Conservation (phyloP, 2,329 filamentous ascomycete species). For the Knoxdaviesia capensis region DNA sequence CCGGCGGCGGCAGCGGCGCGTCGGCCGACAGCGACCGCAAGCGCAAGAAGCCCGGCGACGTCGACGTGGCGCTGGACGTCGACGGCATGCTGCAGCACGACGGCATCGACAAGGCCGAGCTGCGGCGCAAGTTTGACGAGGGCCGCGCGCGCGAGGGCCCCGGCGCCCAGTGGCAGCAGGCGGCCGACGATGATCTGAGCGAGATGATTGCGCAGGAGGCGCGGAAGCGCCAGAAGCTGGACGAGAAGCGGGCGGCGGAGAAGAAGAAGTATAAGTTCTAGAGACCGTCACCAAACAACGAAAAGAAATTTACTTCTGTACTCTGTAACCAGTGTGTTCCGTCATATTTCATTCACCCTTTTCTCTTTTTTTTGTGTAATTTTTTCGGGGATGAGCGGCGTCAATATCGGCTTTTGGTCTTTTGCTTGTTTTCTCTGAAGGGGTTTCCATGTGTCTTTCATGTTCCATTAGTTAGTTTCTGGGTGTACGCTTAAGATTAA, state of each 20-base stretch:
- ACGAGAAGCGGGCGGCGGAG: slow-evolving; percentile 57
- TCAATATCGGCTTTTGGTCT: not conserved
- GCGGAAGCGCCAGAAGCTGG: slow-evolving; percentile 73
- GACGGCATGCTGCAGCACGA: slow-evolving; percentile 58
- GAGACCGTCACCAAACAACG: too few relatives aligned
- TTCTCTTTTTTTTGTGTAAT: not conserved
- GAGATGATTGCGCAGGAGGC: slow-evolving; percentile 94
- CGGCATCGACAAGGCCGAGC: slow-evolving; percentile 65
- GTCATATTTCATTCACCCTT: not conserved
- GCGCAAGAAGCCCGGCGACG: slow-evolving; percentile 88
- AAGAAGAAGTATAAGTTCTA: slow-evolving; percentile 35
- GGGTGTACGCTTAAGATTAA: too few relatives aligned
- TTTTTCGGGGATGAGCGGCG: not conserved
- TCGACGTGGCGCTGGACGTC: slow-evolving; percentile 80
- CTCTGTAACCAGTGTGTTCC: not conserved
- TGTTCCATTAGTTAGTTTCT: too few relatives aligned
- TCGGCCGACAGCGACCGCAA: slow-evolving; percentile 60
- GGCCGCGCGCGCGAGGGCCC: slow-evolving; percentile 43
- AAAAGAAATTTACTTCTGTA: not conserved
- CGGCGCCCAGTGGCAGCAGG: slow-evolving; percentile 39
- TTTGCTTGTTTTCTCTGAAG: not conserved
- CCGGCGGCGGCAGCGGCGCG: too few relatives aligned
- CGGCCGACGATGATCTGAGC: slow-evolving; percentile 69
- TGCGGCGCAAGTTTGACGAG: slow-evolving; percentile 63
- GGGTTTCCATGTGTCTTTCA: slow-evolving; percentile 1